Evolutionary conservation across 495 filamentous ascomycete genomes (phyloP), one percentile per base, ranked within the genome.

Genomic region (Aspergillus affinis): DNA sequence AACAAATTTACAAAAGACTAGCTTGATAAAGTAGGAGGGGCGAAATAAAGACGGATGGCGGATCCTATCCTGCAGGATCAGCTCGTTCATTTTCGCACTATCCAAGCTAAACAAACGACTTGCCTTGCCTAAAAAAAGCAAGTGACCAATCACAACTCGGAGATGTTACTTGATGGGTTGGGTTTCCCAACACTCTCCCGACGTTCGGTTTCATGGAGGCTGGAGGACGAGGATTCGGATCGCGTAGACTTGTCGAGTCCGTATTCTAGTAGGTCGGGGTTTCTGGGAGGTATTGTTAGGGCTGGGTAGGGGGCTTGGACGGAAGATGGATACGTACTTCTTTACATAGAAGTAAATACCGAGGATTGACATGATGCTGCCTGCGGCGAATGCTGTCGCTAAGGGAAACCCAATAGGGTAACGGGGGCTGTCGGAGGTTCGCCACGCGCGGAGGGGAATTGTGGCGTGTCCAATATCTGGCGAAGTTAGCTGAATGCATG

Each of bases 361-460:
- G 27, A 61, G 21, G 2, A 61, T 56, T 17, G 47, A 54, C 15
- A 56, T 1, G 20, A 61, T 51, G 27, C 59, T 61, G 0, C 59
- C 59, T 8, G 46, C 59, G 6, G 59, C 59, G 27, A 62, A 66
- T 15, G 54, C 64, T 17, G 64, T 62, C n/a, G 64, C 57, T 5
- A 66, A 57, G 9, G 64, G 64, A 17, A 66, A 60, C 12, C 64
- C 64, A 47, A 66, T 54, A 6, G 64, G 61, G 48, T 66, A 63
- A 1, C 50, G 55, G 12, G 60, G 64, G n/a, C 60, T 63, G 54
- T 66, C 61, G 18, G 48, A 53, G 0, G 61, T 63, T 47, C 57
- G 49, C 64, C 64, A 66, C 44, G 54, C 57, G 2, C 64, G 58
- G 26, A 66, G 57, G 8, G 64, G 60, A 21, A 66, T 63, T 5